A percentile compares a stretch with the other conserved stretches of the same genome.
Evolutionary conservation across 2,329 filamentous ascomycete species (phyloP).

Genomic region (Ophiostoma australiae): DNA sequence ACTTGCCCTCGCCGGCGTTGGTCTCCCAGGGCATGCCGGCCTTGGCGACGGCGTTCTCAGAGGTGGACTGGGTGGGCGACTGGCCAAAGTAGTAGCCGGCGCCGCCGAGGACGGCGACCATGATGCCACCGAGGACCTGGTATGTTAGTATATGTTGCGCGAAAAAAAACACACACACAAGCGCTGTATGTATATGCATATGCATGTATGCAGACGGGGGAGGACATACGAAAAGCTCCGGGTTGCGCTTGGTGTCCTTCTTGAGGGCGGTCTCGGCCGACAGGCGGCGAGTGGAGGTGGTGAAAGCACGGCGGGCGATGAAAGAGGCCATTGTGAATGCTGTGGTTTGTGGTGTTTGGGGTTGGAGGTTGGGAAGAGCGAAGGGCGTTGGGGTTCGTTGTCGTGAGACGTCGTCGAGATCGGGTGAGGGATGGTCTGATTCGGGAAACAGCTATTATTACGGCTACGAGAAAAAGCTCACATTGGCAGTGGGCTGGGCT

Average conservation of each 20-base stretch:
- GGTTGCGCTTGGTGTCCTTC: slow-evolving; percentile 54
- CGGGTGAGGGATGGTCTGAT: slow-evolving; percentile 24
- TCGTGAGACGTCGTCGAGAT: slow-evolving; percentile 13
- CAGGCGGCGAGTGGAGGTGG: slow-evolving; percentile 40
- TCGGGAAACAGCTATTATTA: slow-evolving; percentile 20
- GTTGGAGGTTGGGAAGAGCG: not conserved
- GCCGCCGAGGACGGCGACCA: slow-evolving; percentile 80
- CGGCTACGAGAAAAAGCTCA: slow-evolving; percentile 25
- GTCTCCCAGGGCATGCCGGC: slow-evolving; percentile 90
- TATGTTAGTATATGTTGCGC: slow-evolving; percentile 8
- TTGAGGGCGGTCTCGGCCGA: slow-evolving; percentile 45
- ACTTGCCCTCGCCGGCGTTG: slow-evolving; percentile 58
- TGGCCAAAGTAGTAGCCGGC: slow-evolving; percentile 87
- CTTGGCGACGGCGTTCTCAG: slow-evolving; percentile 69
- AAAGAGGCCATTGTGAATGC: slow-evolving; percentile 48
- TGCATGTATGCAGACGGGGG: not conserved
- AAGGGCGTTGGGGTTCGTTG: slow-evolving; percentile 9
- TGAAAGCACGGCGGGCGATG: slow-evolving; percentile 53
- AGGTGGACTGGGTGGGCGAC: slow-evolving; percentile 78
- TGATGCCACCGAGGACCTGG: slow-evolving; percentile 85
- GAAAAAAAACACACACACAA: not conserved
- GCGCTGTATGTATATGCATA: not conserved
- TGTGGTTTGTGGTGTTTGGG: not conserved
- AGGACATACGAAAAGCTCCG: slow-evolving; percentile 44
- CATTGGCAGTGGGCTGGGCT: slow-evolving; percentile 2